phyloP scores from a whole-genome alignment of 2,329 filamentous ascomycete species.

The Aspergillus pseudoglaucus region DNA sequence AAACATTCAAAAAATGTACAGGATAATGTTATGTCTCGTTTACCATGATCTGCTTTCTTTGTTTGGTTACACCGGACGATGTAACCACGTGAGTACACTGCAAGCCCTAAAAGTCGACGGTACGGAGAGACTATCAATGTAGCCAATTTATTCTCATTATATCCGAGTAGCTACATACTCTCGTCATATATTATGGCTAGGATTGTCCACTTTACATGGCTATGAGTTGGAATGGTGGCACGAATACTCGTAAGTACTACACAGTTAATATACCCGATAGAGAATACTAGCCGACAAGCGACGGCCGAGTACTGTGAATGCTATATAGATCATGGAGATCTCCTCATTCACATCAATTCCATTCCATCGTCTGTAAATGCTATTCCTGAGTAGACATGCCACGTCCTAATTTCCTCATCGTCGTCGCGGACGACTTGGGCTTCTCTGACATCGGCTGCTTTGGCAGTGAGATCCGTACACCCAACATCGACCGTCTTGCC shows the following conservation, averaged over 20 bases:
- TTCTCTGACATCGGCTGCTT: slow-evolving; percentile 56
- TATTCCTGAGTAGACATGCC: slow-evolving; percentile 10
- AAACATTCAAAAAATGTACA: too few relatives aligned
- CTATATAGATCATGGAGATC: not conserved
- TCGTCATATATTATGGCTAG: not conserved
- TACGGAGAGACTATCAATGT: too few relatives aligned
- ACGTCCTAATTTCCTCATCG: slow-evolving; percentile 55
- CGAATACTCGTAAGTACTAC: not conserved
- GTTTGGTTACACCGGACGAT: too few relatives aligned
- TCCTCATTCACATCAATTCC: not conserved
- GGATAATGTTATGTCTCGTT: too few relatives aligned
- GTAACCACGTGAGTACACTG: too few relatives aligned
- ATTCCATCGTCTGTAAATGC: not conserved
- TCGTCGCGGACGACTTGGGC: slow-evolving; percentile 55
- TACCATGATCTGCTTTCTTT: too few relatives aligned
- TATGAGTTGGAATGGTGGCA: not conserved
- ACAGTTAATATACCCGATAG: not conserved
- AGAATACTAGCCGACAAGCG: slow-evolving; percentile 10
- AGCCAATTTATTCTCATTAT: not conserved
- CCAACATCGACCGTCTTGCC: slow-evolving; percentile 51
- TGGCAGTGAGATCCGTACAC: slow-evolving; percentile 56
- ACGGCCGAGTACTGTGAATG: slow-evolving; percentile 6
- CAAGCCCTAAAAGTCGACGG: too few relatives aligned
- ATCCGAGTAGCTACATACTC: not conserved
- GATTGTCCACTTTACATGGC: not conserved